Evolutionary conservation across 2,329 filamentous ascomycete species (phyloP), one percentile per base, ranked within the genome.

Genomic region (Fusarium cyanostomum): DNA sequence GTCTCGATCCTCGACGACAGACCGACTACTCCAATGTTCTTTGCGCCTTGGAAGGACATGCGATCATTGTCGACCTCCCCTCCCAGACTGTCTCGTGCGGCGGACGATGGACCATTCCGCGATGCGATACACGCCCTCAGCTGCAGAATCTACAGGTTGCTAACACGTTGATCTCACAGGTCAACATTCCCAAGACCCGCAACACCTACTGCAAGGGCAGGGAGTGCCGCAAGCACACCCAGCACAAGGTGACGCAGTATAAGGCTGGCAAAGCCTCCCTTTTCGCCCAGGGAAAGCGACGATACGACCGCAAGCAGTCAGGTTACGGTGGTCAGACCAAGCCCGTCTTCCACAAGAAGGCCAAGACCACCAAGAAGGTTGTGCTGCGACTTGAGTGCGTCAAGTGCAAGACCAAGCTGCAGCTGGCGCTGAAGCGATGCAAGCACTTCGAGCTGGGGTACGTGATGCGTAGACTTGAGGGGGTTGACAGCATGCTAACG

Each of bases 291-390:
- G 94, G 94, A 89, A 99, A 98, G 92, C 92, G 94, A 84, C 94
- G 94, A 90, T 98, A 98, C 86, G 93, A 96, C 86, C 89, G 93
- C 80, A 98, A 98, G 88, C 94, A 98, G 87, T 92, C 90, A 81
- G 94, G 94, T 92, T 98, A 97, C 81, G 95, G 95, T 92, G 95
- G 95, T 94, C 95, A 99, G 87, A 99, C 95, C 78, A 99, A 99
- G 87, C 95, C 96, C 76, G 94, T 99, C 79, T 99, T 98, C 92
- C 95, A 98, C 92, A 99, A 98, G 91, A 98, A 97, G 87, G 95
- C 95, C 73, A 99, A 99, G 92, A 99, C 95, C 74, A 99, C 95
- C 80, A 99, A 99, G 92, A 99, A 99, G 91, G 91, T 99, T 76
- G 96, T 99, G 78, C 86, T 99, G 83, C 90, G 95, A 86, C 85